These are phyloP conservation scores for Ceratocystis ficicola DNA, from an alignment of 2,329 filamentous ascomycete genomes.

Conservation along the genomic window DNA sequence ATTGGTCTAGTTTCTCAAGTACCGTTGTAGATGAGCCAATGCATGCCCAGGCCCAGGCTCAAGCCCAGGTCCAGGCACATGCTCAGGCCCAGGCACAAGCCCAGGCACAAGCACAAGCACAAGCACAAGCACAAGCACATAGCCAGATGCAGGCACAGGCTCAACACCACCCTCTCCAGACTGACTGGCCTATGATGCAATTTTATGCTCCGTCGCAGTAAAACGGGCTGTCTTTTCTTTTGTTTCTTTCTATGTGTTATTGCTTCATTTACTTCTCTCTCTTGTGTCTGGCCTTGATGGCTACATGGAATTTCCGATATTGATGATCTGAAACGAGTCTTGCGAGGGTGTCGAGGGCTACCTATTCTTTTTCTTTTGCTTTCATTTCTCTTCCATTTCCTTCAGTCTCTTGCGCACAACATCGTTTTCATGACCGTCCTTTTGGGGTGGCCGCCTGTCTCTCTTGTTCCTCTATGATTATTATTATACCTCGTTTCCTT, in stretches of 20 bases:
- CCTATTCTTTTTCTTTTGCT: neutral
- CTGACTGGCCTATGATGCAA: slow-evolving; percentile 26
- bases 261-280: neutral
- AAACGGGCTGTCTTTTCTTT: neutral
- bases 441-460: slow-evolving; percentile 8
- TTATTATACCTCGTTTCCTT: neutral
- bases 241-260: neutral
- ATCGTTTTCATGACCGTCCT: slow-evolving; percentile 3
- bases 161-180: slow-evolving; percentile 23
- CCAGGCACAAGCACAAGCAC: slow-evolving; percentile 11
- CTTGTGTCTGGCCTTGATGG: neutral
- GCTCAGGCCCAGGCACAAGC: slow-evolving; percentile 5
- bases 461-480: neutral
- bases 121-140: neutral
- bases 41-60: slow-evolving; percentile 10
- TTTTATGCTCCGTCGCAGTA: slow-evolving; percentile 20
- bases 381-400: slow-evolving; percentile 1
- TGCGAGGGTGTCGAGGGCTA: neutral
- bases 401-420: neutral
- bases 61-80: slow-evolving; percentile 8
- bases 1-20: slow-evolving; percentile 33
- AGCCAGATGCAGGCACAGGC: slow-evolving; percentile 19
- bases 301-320: neutral
- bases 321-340: slow-evolving; percentile 10
- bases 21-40: slow-evolving; percentile 29